Base-by-base conservation (phyloP, 352 stramenopile genomes). In the Pythium phragmitis region DNA sequence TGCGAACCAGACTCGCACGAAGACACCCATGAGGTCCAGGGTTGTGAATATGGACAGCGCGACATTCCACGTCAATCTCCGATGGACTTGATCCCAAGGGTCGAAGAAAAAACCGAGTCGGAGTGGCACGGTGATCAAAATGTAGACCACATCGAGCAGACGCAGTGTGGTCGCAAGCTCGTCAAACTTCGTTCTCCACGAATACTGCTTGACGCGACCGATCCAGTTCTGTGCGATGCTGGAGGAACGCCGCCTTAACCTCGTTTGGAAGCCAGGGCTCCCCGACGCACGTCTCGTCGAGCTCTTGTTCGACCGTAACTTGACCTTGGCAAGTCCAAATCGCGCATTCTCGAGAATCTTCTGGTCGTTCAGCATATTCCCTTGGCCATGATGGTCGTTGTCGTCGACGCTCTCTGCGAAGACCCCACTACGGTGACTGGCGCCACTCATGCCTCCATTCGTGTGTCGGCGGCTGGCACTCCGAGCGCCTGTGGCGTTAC, bases 61-160 rank as follows among this genome's bases (percentile, higher is more conserved):
- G 0, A 43, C 6, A 7, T 47, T 75, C 74, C 74, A 79, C 16
- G 21, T 58, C 3, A 7, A 46, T 5, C 49, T 50, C 12, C 30
- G 51, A 0, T 16, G 23, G 1, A n/a, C 34, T 19, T 75, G 50
- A 42, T 77, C 50, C 64, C 62, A 70, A 16, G 75, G 75, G 21
- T 82, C 75, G 17, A 77, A 82, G 57, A 82, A 75, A 39, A 77
- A 82, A 2, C 74, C 74, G 0, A 82, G 19, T 21, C 74, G 68
- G 0, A 79, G 30, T 16, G 74, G 74, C 23, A 77, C 69, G 4
- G 36, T 69, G 14, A 67, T 39, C 26, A 82, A 41, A 14, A 77
- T 60, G 37, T 68, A 78, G 43, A 78, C 21, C 23, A 69, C 50
- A 43, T 82, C 72, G 3, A 80, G 2, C 2, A 82, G 53, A 6